A percentile compares a stretch with the other conserved stretches of the same genome.
These are phyloP conservation scores for Saturnispora silvae DNA, from an alignment of 805 yeast genomes.

Conservation along the genomic window DNA sequence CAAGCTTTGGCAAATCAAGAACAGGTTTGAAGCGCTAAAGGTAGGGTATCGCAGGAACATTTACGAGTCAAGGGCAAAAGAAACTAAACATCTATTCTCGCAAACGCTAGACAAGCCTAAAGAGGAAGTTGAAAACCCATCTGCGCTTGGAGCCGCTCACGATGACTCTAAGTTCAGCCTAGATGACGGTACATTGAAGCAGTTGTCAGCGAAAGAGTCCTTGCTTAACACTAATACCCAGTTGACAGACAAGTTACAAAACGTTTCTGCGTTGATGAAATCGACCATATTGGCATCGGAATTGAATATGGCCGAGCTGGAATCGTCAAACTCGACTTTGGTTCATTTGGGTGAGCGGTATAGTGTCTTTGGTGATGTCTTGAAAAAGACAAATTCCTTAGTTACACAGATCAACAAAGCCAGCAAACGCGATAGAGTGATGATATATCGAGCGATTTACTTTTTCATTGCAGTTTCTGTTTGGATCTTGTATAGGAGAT, in stretches of 20 bases:
- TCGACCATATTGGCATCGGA: slow-evolving; percentile 43
- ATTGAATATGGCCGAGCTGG: slow-evolving; percentile 36
- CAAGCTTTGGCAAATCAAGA: slow-evolving; percentile 14
- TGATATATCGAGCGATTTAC: slow-evolving; percentile 38
- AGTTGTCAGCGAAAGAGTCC: slow-evolving; percentile 29
- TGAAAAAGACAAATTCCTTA: slow-evolving; percentile 33
- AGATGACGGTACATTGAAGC: slow-evolving; percentile 18
- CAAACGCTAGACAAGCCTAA: slow-evolving; percentile 7
- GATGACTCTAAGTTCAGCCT: background rate
- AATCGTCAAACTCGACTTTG: slow-evolving; percentile 36
- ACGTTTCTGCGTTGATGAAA: slow-evolving; percentile 37
- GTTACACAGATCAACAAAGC: slow-evolving; percentile 43
- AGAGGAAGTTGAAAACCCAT: background rate
- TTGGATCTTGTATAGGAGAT: slow-evolving; percentile 42
- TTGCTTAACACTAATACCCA: slow-evolving; percentile 35
- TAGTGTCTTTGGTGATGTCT: slow-evolving; percentile 30
- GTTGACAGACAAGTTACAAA: slow-evolving; percentile 37
- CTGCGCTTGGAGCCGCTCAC: background rate
- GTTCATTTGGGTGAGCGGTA: slow-evolving; percentile 32
- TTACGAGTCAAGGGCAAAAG: slow-evolving; percentile 17
- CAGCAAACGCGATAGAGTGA: slow-evolving; percentile 36
- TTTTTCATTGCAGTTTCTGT: slow-evolving; percentile 35
- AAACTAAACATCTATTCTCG: slow-evolving; percentile 9
- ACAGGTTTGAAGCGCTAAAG: slow-evolving; percentile 20
- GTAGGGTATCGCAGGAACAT: slow-evolving; percentile 21